Evolutionary conservation across 768 basidiomycete genomes (phyloP).

Genomic region (Butyriboletus loyo): DNA sequence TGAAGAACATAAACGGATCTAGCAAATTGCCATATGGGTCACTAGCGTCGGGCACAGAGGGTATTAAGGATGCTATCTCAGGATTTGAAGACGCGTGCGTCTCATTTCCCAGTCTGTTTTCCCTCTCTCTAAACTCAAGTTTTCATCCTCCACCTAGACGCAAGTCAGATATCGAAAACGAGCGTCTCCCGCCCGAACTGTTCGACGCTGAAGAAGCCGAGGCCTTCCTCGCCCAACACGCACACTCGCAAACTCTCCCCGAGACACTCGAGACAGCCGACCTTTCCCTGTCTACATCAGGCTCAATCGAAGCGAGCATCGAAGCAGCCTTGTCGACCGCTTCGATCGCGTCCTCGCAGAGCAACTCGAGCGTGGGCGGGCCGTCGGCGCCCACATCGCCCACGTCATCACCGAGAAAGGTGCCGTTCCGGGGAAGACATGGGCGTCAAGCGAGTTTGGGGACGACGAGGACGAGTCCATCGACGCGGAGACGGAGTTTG

Average conservation of each 20-base stretch:
- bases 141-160: constrained; percentile 50
- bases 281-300: constrained; percentile 45
- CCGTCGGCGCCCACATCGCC: constrained; percentile 35
- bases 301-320: constrained; percentile 42
- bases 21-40: constrained; percentile 77
- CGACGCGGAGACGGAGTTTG: constrained; percentile 84
- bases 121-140: not conserved
- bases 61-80: constrained; percentile 90
- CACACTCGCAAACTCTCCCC: constrained; percentile 42
- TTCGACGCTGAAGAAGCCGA: constrained; percentile 77
- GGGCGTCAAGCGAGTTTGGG: constrained; percentile 61
- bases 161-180: constrained; percentile 98
- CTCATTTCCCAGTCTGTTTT: not conserved
- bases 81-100: constrained; percentile 96
- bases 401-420: constrained; percentile 42
- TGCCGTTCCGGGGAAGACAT: constrained; percentile 64
- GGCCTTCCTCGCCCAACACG: constrained; percentile 46
- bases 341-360: constrained; percentile 26
- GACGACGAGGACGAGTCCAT: constrained; percentile 89
- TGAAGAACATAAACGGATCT: constrained; percentile 86
- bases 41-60: constrained; percentile 85
- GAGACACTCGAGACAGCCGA: constrained; percentile 47
- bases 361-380: constrained; percentile 19
- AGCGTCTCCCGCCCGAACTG: constrained; percentile 93
- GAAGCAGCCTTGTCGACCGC: constrained; percentile 24